phyloP scores from a whole-genome alignment of 345 rosid genomes.

The Populus nigra region DNA sequence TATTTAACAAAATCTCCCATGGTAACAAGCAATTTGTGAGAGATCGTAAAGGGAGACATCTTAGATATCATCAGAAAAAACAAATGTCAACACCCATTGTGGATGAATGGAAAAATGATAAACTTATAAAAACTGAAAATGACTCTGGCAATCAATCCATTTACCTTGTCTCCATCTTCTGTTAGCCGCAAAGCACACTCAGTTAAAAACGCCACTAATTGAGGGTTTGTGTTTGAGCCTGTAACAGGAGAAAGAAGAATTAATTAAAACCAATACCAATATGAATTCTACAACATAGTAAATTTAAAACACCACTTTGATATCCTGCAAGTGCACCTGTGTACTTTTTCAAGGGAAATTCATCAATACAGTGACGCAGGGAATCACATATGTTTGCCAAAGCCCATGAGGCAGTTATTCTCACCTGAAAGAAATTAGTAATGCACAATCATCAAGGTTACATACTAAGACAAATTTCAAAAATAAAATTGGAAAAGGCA shows the following conservation, averaged over 20 bases:
- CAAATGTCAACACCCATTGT: neutral
- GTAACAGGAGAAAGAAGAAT: conserved; percentile 14
- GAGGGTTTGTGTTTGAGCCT: conserved; percentile 41
- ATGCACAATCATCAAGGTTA: conserved; percentile 17
- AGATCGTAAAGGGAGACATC: too few species aligned
- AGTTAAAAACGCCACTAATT: conserved; percentile 36
- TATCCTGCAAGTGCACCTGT: conserved; percentile 30
- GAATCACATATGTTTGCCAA: conserved; percentile 90
- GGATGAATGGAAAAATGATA: neutral
- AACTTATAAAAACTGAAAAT: conserved; percentile 1
- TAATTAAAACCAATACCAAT: conserved; percentile 14
- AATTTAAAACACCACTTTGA: conserved; percentile 4
- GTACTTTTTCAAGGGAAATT: conserved; percentile 37
- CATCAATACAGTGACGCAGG: conserved; percentile 50
- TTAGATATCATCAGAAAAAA: too few species aligned
- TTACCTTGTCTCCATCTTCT: conserved; percentile 93
- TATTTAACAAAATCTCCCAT: neutral
- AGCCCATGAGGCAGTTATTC: conserved; percentile 92
- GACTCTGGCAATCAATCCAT: neutral
- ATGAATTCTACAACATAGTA: neutral
- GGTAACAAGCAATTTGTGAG: neutral
- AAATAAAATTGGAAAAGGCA: conserved; percentile 13
- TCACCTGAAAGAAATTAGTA: conserved; percentile 55
- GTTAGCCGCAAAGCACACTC: conserved; percentile 78
- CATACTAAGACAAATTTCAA: conserved; percentile 10